Evolutionary conservation across 1,284 basidiomycete species (phyloP), one percentile per base, ranked within the genome.

Genomic region (Moesziomyces aphidis): DNA sequence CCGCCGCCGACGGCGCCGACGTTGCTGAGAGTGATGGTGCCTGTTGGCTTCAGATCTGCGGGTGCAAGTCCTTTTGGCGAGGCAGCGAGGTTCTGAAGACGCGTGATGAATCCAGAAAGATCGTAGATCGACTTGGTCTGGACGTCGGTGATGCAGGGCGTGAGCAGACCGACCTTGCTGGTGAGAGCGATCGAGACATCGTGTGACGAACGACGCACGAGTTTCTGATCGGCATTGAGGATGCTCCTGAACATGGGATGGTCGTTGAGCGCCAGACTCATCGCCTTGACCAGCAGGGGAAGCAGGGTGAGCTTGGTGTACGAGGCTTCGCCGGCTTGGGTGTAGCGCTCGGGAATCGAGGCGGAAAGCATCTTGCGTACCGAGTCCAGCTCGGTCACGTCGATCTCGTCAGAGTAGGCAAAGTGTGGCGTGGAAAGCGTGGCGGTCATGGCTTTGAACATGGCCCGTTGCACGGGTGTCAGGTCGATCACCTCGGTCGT

Each of bases 21-120:
- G 73, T 95, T 95, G 43, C 90, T 92, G n/a, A 97, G 89, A 3
- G 92, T 95, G 43, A 97, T 84, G 22, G 93, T 94, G 90, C 10
- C 89, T 17, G 60, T 62, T 15, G 56, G 26, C 46, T 57, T 58
- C 36, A 68, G 43, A 26, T 72, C 68, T 21, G 62, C 61, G 21
- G 59, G 61, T 0, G 62, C 44, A 3, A 73, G 52, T 5, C 63
- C 69, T 22, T 60, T 66, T 3, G 55, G n/a, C 3, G 70, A 64
- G 3, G 50, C 61, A 7, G 66, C 69, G 6, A 59, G 39, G 23
- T 44, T 71, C 42, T 79, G 79, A 1, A 82, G 55, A n/a, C 61
- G 47, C 7, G 57, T 57, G 26, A 82, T 72, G n/a, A 45, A 28
- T 13, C 26, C 34, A 0, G 80, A 67, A 66, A 97, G 87, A 1